Evolutionary conservation across 257 asterid species (phyloP).

Genomic region (Fraxinus excelsior): DNA sequence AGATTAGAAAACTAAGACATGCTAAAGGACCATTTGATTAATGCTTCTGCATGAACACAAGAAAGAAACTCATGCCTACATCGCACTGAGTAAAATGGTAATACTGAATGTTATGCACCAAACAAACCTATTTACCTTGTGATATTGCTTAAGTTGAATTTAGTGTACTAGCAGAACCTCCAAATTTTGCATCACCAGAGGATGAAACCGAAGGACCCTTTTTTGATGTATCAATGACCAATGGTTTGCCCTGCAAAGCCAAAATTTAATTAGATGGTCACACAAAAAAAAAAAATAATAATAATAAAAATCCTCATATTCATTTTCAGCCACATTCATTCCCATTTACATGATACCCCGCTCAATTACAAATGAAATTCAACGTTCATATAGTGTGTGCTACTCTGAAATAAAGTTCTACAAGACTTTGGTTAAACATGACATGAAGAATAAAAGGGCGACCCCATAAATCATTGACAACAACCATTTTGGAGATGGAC

Average conservation of each 20-base stretch:
- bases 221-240: neutral
- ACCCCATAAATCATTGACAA: neutral
- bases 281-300: too few species aligned
- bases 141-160: neutral
- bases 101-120: neutral
- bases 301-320: too few species aligned
- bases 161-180: neutral
- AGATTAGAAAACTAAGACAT: neutral
- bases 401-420: neutral
- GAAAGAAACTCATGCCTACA: neutral
- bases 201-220: neutral
- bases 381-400: neutral
- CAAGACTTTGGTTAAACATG: neutral
- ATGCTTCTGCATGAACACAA: neutral
- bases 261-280: neutral
- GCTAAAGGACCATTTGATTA: neutral
- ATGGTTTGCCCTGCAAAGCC: neutral
- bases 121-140: neutral
- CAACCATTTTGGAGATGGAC: neutral
- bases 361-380: neutral
- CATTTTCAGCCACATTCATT: too few species aligned
- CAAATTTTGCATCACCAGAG: neutral
- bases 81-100: neutral
- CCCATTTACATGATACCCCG: too few species aligned
- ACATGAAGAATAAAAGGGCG: neutral